Evolutionary conservation across 176 grass and related monocot genomes (phyloP), one percentile per base, ranked within the genome.

Genomic region (Oropetium thomaeum): DNA sequence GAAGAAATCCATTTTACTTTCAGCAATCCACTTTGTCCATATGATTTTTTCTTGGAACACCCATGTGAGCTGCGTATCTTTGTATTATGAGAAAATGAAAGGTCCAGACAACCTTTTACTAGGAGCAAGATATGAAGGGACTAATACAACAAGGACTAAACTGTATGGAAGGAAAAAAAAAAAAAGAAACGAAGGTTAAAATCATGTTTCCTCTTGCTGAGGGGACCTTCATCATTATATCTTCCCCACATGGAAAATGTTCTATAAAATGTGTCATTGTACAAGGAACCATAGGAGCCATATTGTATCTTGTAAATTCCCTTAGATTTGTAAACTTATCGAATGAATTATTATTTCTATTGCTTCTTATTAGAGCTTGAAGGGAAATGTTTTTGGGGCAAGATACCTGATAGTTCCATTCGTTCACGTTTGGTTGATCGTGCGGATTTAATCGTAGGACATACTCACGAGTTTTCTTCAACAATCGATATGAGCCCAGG

Each of bases 381-480:
- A 89, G 94, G 94, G 40, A 79, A 91, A 65, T 97, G 89, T 77
- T 87, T 76, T 35, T 97, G 90, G 83, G 94, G 94, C 44, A 90
- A 88, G 60, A 89, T 97, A 85, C 90, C 88, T 20, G 79, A 91
- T 77, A 74, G 67, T 85, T 89, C 78, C 63, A 73, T 97, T 76
- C 64, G 57, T 78, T 91, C 86, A 70, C 91, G 86, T 58, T 65
- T 97, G 78, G 83, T 89, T 67, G 81, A 88, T 60, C 91, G 83
- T 7, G 67, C 81, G 40, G 67, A 84, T 45, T 83, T 97, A 78
- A 89, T 88, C 63, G 87, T 93, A 80, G 94, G 88, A 4, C 81
- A 51, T 60, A 76, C 43, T 75, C 79, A 83, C 31, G 75, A 91
- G 72, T 89, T 93, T 73, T 45, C 64, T 74, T 83, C 84, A 58